Evolutionary conservation across 2,329 filamentous ascomycete species (phyloP), one percentile per base, ranked within the genome.

Genomic region (Penicillium sp.): DNA sequence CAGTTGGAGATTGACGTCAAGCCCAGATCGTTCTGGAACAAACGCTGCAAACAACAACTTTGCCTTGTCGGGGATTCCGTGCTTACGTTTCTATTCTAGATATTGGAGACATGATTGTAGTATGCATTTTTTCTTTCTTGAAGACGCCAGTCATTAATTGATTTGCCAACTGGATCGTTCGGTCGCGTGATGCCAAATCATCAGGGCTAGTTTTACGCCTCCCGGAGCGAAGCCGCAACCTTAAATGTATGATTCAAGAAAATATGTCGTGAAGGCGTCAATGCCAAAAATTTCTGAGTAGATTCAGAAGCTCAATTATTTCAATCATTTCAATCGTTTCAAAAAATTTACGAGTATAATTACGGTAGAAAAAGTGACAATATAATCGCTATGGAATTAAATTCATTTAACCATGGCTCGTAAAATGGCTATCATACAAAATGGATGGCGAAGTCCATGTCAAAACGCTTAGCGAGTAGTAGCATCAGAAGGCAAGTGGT

Each of bases 401-500:
- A 57, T 53, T 64, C 48, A 57, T 56, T 53, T 57, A 54, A 52
- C 64, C 55, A 51, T 63, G 50, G 60, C 55, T 62, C 57, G 48
- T 23, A 56, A 62, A 60, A 57, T 58, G 33, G 37, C 43, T 66
- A 65, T 63, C 44, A 43, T 66, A 66, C 61, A 63, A 4, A 45
- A 55, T 60, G 50, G 50, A 60, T 58, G 33, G 37, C 50, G 53
- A 52, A 50, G 50, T 57, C 46, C 60, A 58, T 53, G 23, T 33
- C 54, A 75, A 54, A 72, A 76, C 78, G 52, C 66, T 62, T 79
- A 83, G 50, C 78, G 75, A 16, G 78, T 72, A n/a, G 78, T 77
- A 46, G 85, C 85, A 72, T 90, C 87, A 70, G 83, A 83, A 19
- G 86, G 85, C 23, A 85, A 74, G 2, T 79, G 80, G 10, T 78